These are phyloP conservation scores for Eucalyptus urophylla DNA, from an alignment of 345 rosid species.

Conservation along the genomic window DNA sequence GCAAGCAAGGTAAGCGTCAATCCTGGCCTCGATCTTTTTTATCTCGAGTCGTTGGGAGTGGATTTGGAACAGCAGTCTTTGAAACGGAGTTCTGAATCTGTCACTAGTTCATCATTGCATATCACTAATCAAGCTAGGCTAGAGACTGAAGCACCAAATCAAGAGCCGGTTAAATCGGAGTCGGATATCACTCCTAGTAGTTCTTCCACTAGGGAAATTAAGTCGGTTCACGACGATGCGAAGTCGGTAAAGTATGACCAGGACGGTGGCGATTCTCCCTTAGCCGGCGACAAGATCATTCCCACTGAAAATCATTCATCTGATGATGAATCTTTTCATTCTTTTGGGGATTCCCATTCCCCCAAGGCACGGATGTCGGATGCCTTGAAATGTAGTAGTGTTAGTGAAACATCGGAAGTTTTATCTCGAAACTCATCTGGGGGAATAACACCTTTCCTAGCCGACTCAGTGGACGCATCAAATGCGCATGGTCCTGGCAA, in stretches of 20 bases:
- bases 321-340: constrained; percentile 86
- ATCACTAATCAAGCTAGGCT: background rate
- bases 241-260: constrained; percentile 20
- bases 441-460: background rate
- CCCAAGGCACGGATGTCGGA: constrained; percentile 38
- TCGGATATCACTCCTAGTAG: constrained; percentile 30
- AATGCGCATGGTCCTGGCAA: background rate
- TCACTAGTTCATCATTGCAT: background rate
- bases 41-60: constrained; percentile 43
- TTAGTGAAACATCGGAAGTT: constrained; percentile 17
- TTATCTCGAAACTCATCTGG: constrained; percentile 3
- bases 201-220: constrained; percentile 62
- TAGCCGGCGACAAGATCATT: constrained; percentile 10
- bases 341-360: constrained; percentile 46
- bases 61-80: constrained; percentile 58
- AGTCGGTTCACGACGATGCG: constrained; percentile 34
- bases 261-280: constrained; percentile 16
- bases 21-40: constrained; percentile 60
- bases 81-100: constrained; percentile 7
- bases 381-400: constrained; percentile 45
- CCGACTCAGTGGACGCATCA: background rate
- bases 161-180: constrained; percentile 14
- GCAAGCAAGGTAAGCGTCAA: constrained; percentile 51
- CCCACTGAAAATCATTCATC: constrained; percentile 32
- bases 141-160: constrained; percentile 11